These are phyloP conservation scores for Stenocarpella maydis DNA, from an alignment of 2,329 filamentous ascomycete species.

Conservation along the genomic window DNA sequence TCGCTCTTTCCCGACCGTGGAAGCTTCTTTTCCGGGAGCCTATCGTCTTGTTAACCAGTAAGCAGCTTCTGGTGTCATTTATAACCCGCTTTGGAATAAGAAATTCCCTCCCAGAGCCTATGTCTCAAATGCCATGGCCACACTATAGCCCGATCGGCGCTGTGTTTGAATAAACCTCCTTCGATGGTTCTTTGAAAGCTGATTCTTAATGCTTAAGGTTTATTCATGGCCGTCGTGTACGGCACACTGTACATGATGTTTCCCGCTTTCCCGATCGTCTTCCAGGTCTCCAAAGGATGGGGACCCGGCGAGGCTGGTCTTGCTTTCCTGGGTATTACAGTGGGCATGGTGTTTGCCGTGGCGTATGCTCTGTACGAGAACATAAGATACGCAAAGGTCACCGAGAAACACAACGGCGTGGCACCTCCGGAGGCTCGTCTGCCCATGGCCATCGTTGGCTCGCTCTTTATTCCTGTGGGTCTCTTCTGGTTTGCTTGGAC, in stretches of 20 bases:
- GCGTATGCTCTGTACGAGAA: constrained; percentile 64
- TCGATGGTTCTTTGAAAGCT: too few species aligned
- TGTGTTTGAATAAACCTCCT: too few species aligned
- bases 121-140: too few species aligned
- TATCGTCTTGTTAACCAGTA: constrained; percentile 44
- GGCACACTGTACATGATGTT: constrained; percentile 53
- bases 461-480: constrained; percentile 67
- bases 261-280: constrained; percentile 72
- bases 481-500: constrained; percentile 78
- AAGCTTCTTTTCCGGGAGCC: constrained; percentile 74
- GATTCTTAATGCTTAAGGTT: too few species aligned
- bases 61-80: not conserved
- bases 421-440: constrained; percentile 74
- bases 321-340: constrained; percentile 72
- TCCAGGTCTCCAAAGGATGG: constrained; percentile 67
- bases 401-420: constrained; percentile 56
- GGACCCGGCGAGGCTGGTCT: constrained; percentile 66
- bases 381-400: constrained; percentile 57
- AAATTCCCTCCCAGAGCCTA: too few species aligned
- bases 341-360: constrained; percentile 70
- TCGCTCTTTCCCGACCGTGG: constrained; percentile 70
- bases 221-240: constrained; percentile 33
- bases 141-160: too few species aligned
- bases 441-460: constrained; percentile 68
- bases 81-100: too few species aligned